These are phyloP conservation scores for Mortierella polycephala DNA, from an alignment of 371 early-diverging fungal genomes.

Conservation along the genomic window DNA sequence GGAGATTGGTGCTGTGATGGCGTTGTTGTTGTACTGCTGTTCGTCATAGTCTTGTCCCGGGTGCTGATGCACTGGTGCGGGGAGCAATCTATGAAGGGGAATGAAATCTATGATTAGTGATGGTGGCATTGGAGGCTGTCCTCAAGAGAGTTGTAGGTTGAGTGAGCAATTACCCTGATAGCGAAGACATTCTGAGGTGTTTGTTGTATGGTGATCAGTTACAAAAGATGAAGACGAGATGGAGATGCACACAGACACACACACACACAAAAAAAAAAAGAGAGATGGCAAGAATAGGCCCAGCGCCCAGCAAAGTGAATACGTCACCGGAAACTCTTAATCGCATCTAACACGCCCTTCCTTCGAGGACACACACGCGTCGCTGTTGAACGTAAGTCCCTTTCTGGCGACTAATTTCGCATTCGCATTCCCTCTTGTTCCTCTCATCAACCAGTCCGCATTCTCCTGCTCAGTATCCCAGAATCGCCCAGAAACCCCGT, in stretches of 20 bases:
- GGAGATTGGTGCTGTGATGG: conserved; percentile 55
- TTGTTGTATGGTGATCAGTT: too few species aligned
- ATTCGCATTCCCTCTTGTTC: too few species aligned
- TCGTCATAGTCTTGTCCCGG: conserved; percentile 42
- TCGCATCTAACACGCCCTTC: too few species aligned
- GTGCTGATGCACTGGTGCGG: conserved; percentile 49
- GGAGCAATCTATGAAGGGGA: conserved; percentile 24
- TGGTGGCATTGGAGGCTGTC: neutral
- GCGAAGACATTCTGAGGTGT: conserved; percentile 28
- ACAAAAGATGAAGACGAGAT: neutral
- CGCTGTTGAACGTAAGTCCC: too few species aligned
- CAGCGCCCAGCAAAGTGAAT: too few species aligned
- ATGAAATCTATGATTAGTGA: neutral
- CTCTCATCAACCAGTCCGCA: too few species aligned
- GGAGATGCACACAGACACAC: neutral
- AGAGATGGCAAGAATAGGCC: too few species aligned
- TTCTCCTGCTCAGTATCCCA: too few species aligned
- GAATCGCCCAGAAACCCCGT: too few species aligned
- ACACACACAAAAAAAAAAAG: neutral
- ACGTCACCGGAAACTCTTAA: too few species aligned
- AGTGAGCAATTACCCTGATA: conserved; percentile 30
- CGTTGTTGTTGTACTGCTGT: conserved; percentile 22
- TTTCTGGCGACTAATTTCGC: too few species aligned
- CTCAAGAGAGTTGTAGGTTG: neutral
- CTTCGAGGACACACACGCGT: too few species aligned